Percentiles rank a stretch among this genome's conserved stretches.
These are phyloP conservation scores for Aspergillus sojae DNA, from an alignment of 2,329 filamentous ascomycete genomes.

Conservation along the genomic window DNA sequence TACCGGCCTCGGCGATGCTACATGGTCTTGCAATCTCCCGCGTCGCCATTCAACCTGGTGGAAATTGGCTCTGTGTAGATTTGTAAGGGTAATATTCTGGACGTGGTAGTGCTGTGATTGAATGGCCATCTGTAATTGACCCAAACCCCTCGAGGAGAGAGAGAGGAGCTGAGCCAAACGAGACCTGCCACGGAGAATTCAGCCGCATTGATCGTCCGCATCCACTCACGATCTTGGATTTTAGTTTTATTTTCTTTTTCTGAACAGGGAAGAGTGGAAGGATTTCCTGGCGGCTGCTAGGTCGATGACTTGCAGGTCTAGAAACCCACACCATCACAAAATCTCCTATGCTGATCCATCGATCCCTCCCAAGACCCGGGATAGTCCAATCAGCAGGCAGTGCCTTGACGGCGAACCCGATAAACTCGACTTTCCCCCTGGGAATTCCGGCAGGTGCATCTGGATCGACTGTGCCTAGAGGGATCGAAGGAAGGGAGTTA, in stretches of 20 bases:
- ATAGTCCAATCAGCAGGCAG: constrained; percentile 16
- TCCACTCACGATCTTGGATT: not conserved
- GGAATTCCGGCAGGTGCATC: constrained; percentile 6
- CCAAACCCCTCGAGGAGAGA: not conserved
- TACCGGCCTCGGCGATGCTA: not conserved
- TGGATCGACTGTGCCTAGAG: constrained; percentile 4
- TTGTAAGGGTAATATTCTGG: not conserved
- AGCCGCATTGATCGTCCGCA: not conserved
- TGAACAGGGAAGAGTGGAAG: not conserved
- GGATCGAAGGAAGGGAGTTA: constrained; percentile 25
- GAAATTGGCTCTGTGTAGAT: not conserved
- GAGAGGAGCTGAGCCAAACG: no score
- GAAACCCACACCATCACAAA: not conserved
- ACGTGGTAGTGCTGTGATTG: not conserved
- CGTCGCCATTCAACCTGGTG: not conserved
- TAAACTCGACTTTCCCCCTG: constrained; percentile 11
- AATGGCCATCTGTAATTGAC: not conserved
- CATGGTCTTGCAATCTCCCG: not conserved
- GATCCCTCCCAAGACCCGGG: not conserved
- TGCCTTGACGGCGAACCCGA: constrained; percentile 9
- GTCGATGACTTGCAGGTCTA: constrained; percentile 7
- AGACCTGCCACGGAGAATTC: not conserved
- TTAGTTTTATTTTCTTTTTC: not conserved
- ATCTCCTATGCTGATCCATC: not conserved
- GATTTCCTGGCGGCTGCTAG: not conserved